These are phyloP conservation scores for Heliosperma pusillum DNA, from an alignment of 148 eudicot species.

Conservation along the genomic window DNA sequence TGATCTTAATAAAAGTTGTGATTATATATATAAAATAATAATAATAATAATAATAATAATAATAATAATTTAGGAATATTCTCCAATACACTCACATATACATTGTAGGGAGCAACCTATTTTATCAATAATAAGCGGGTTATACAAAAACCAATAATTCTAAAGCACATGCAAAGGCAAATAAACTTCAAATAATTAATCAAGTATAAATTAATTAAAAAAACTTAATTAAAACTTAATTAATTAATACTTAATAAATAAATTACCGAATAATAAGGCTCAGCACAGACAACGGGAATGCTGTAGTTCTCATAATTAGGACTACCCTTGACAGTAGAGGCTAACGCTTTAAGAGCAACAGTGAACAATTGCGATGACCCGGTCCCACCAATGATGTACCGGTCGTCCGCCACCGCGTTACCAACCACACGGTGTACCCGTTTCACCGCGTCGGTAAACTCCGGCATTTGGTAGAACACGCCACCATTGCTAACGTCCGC, in stretches of 20 bases:
- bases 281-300: conserved; percentile 48
- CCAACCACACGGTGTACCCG: conserved; percentile 46
- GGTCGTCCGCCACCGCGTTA: conserved; percentile 44
- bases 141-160: background rate
- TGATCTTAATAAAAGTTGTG: too few species aligned
- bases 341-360: conserved; percentile 52
- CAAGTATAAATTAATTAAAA: background rate
- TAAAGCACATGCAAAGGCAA: background rate
- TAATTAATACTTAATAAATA: background rate
- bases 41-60: too few species aligned
- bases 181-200: background rate
- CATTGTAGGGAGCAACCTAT: too few species aligned
- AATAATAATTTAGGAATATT: too few species aligned
- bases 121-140: too few species aligned
- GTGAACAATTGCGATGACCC: conserved; percentile 69
- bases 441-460: conserved; percentile 46
- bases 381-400: conserved; percentile 52
- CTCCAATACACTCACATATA: too few species aligned
- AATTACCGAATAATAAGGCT: conserved; percentile 70
- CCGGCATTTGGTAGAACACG: conserved; percentile 69
- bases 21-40: too few species aligned
- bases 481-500: conserved; percentile 29
- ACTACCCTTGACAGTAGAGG: conserved; percentile 8
- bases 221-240: background rate
- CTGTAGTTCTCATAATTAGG: conserved; percentile 20